These are phyloP conservation scores for Trapa bicornis DNA, from an alignment of 345 rosid genomes.

Conservation along the genomic window DNA sequence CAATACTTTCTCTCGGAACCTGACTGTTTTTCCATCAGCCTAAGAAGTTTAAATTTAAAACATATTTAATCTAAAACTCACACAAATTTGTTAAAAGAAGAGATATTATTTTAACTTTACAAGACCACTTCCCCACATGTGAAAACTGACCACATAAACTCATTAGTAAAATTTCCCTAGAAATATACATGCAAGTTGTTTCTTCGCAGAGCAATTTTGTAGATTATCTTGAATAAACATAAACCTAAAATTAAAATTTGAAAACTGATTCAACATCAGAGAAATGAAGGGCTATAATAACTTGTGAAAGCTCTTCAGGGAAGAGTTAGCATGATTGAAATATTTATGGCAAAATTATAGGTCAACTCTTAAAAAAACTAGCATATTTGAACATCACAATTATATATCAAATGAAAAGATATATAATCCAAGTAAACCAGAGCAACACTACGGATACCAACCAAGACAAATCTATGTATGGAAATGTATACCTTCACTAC, in stretches of 20 bases:
- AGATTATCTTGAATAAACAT: background rate
- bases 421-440: background rate
- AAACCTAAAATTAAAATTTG: background rate
- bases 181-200: background rate
- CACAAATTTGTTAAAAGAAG: background rate
- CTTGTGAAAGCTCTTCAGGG: background rate
- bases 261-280: background rate
- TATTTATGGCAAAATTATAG: too few species aligned
- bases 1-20: constrained; percentile 80
- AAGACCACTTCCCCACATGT: background rate
- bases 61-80: background rate
- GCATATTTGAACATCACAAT: background rate
- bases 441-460: background rate
- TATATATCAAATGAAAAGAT: background rate
- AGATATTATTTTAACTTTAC: background rate
- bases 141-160: too few species aligned
- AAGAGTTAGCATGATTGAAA: background rate
- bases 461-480: background rate
- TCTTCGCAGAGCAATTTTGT: background rate
- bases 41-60: constrained; percentile 20
- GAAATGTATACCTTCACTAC: constrained; percentile 69
- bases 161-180: background rate
- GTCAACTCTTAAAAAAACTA: background rate
- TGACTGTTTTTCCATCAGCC: constrained; percentile 93
- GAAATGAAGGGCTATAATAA: background rate